phyloP scores from a whole-genome alignment of 2,329 filamentous ascomycete genomes.

The Hymenoscyphus repandus region DNA sequence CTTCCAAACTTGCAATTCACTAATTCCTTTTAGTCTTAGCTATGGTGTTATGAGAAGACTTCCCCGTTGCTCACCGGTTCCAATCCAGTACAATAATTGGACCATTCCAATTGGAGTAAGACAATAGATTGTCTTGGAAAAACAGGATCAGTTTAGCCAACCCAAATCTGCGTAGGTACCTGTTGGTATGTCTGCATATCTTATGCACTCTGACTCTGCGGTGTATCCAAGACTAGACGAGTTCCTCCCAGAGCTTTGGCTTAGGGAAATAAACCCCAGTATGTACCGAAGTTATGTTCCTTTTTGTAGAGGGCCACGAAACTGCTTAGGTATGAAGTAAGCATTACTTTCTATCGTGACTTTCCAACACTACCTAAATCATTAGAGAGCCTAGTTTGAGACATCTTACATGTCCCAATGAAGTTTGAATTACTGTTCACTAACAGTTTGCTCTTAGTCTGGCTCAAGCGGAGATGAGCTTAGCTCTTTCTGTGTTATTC shows the following conservation, averaged over 20 bases:
- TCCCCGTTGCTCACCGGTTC: slow-evolving; percentile 20
- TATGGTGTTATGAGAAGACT: slow-evolving; percentile 28
- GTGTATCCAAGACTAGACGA: slow-evolving; percentile 35
- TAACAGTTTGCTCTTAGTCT: background rate
- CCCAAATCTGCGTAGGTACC: background rate
- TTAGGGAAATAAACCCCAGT: slow-evolving; percentile 2
- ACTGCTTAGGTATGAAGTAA: slow-evolving; percentile 25
- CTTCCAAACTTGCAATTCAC: too few relatives aligned
- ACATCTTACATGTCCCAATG: background rate
- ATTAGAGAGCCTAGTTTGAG: too few relatives aligned
- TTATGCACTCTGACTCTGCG: slow-evolving; percentile 3
- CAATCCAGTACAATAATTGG: background rate
- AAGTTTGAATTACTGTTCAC: background rate
- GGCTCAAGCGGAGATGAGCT: slow-evolving; percentile 2
- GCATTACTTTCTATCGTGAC: too few relatives aligned
- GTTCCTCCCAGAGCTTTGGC: slow-evolving; percentile 42
- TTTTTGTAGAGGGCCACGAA: slow-evolving; percentile 23
- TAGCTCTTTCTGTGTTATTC: background rate
- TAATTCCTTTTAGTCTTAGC: too few relatives aligned
- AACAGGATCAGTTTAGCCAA: background rate
- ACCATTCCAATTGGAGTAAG: background rate
- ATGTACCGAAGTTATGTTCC: slow-evolving; percentile 13
- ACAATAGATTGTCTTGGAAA: background rate
- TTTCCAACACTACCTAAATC: too few relatives aligned
- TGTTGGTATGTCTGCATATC: slow-evolving; percentile 2